A percentile compares a stretch with the other conserved stretches of the same genome.
Evolutionary conservation across 768 basidiomycete genomes (phyloP).

Genomic region (Termitomyces sp.): DNA sequence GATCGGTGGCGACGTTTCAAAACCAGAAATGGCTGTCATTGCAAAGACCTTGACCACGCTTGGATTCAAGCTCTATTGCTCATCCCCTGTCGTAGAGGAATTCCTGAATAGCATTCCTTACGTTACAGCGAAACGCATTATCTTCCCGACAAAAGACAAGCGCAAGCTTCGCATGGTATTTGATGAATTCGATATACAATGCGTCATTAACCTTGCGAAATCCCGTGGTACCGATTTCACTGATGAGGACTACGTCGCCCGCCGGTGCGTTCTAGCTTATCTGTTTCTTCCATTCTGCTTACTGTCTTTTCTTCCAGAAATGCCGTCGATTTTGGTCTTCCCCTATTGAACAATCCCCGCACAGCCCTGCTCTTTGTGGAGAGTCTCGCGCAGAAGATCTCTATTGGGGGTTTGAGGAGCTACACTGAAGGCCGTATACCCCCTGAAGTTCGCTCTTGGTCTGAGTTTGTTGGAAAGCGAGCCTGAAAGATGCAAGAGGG

Average conservation of each 20-base stretch:
- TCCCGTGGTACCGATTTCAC: constrained; percentile 66
- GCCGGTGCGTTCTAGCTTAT: constrained; percentile 47
- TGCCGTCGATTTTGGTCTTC: constrained; percentile 93
- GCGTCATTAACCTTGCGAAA: constrained; percentile 89
- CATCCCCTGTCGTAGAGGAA: constrained; percentile 72
- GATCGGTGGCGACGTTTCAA: constrained; percentile 83
- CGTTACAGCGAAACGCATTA: constrained; percentile 79
- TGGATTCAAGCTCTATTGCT: constrained; percentile 95
- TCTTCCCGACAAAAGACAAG: constrained; percentile 97
- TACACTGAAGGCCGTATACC: constrained; percentile 90
- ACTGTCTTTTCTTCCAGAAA: constrained; percentile 43
- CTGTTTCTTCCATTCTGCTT: neutral
- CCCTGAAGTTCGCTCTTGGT: constrained; percentile 88
- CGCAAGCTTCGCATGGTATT: constrained; percentile 90
- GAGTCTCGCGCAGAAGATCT: constrained; percentile 78
- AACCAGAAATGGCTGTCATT: constrained; percentile 82
- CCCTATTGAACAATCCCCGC: constrained; percentile 84
- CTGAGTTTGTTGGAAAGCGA: constrained; percentile 75
- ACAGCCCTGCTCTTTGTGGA: constrained; percentile 91
- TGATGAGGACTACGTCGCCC: constrained; percentile 96
- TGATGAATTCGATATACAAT: constrained; percentile 90
- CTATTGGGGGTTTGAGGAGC: constrained; percentile 65
- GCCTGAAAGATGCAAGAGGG: constrained; percentile 33
- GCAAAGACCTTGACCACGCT: constrained; percentile 77
- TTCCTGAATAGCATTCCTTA: constrained; percentile 76